phyloP scores from a whole-genome alignment of 371 early-diverging fungal species.

The Lichtheimia corymbifera region DNA sequence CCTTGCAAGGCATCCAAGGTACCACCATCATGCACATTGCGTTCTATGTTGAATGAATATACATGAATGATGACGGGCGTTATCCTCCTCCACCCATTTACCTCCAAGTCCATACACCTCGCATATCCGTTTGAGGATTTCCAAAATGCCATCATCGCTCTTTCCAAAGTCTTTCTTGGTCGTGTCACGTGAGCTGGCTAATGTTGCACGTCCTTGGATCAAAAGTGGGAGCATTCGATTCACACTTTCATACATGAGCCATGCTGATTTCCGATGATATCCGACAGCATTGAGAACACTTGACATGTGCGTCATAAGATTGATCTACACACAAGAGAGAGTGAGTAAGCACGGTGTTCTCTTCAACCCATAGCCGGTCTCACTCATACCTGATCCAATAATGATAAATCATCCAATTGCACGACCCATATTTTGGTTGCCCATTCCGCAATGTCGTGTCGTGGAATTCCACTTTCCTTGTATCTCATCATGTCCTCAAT shows the following conservation, averaged over 20 bases:
- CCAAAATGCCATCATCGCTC: slow-evolving; percentile 62
- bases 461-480: slow-evolving; percentile 42
- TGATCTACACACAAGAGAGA: slow-evolving; percentile 39
- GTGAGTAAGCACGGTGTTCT: not conserved
- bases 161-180: slow-evolving; percentile 20
- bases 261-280: slow-evolving; percentile 73
- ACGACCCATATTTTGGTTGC: slow-evolving; percentile 53
- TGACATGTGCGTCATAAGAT: slow-evolving; percentile 61
- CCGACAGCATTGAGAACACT: slow-evolving; percentile 64
- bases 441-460: slow-evolving; percentile 62
- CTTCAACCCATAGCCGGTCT: not conserved
- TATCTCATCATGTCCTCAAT: slow-evolving; percentile 2
- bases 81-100: slow-evolving; percentile 9
- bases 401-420: slow-evolving; percentile 50
- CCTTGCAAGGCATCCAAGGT: slow-evolving; percentile 23
- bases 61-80: not conserved
- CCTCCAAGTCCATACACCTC: slow-evolving; percentile 72
- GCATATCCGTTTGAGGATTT: slow-evolving; percentile 67
- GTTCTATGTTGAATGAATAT: slow-evolving; percentile 30
- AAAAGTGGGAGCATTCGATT: slow-evolving; percentile 60
- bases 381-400: slow-evolving; percentile 58
- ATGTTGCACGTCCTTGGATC: slow-evolving; percentile 45
- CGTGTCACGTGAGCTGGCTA: slow-evolving; percentile 25
- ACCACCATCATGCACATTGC: slow-evolving; percentile 55
- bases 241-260: slow-evolving; percentile 67